Evolutionary conservation across 371 early-diverging fungal genomes (phyloP).

Genomic region (Sporodiniella umbellata): DNA sequence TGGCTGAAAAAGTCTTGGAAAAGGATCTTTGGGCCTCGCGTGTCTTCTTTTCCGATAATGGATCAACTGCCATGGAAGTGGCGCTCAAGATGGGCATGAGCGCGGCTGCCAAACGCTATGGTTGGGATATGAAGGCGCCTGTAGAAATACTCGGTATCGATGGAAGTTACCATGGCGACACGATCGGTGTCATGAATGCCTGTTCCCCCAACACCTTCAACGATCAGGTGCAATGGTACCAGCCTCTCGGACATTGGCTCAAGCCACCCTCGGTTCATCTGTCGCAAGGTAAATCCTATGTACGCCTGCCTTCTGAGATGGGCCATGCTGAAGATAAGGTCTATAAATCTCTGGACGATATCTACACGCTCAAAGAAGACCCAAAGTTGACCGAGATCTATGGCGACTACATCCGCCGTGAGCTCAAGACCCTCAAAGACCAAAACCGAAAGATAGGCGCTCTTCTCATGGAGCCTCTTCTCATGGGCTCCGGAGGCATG

Average conservation of each 20-base stretch:
- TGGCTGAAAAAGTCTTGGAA: slow-evolving; percentile 65
- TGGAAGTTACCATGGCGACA: slow-evolving; percentile 85
- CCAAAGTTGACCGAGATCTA: slow-evolving; percentile 51
- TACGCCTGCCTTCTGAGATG: slow-evolving; percentile 40
- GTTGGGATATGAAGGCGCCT: slow-evolving; percentile 34
- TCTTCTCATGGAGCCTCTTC: slow-evolving; percentile 73
- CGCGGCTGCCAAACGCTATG: slow-evolving; percentile 40
- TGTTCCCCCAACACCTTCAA: slow-evolving; percentile 77
- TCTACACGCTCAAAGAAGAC: slow-evolving; percentile 31
- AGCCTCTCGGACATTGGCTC: slow-evolving; percentile 74
- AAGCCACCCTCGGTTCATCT: slow-evolving; percentile 66
- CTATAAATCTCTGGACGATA: slow-evolving; percentile 28
- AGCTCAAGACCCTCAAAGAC: slow-evolving; percentile 35
- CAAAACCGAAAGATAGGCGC: slow-evolving; percentile 69
- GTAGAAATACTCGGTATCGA: slow-evolving; percentile 68
- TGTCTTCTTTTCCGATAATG: slow-evolving; percentile 83
- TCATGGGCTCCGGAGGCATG: slow-evolving; percentile 88
- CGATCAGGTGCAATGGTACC: slow-evolving; percentile 75
- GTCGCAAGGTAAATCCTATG: slow-evolving; percentile 54
- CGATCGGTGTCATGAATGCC: slow-evolving; percentile 84
- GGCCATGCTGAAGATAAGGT: slow-evolving; percentile 9
- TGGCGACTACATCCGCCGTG: slow-evolving; percentile 41
- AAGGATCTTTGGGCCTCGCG: slow-evolving; percentile 69
- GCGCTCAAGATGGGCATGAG: slow-evolving; percentile 80
- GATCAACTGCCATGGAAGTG: slow-evolving; percentile 79